These are phyloP conservation scores for Penicillium rolfsii DNA, from an alignment of 2,329 filamentous ascomycete genomes.

Conservation along the genomic window DNA sequence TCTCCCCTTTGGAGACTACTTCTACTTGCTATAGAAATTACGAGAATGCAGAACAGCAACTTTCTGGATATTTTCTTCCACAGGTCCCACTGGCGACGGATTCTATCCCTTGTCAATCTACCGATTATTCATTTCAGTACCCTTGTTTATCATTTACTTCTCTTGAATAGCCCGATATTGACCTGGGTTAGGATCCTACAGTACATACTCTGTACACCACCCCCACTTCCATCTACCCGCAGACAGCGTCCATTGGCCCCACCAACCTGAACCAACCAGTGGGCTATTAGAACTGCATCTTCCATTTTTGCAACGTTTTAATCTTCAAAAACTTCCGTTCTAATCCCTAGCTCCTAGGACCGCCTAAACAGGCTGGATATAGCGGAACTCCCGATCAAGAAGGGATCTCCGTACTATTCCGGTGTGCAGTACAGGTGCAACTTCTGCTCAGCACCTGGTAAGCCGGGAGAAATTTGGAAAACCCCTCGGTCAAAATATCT, in stretches of 20 bases:
- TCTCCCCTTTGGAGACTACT: neutral
- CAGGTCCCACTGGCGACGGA: neutral
- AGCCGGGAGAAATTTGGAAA: neutral
- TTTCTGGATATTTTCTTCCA: neutral
- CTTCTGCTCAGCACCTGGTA: neutral
- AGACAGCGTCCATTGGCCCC: slow-evolving; percentile 20
- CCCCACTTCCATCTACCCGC: slow-evolving; percentile 11
- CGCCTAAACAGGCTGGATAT: neutral
- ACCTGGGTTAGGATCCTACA: neutral
- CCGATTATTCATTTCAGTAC: neutral
- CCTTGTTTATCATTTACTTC: neutral
- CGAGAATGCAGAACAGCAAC: neutral
- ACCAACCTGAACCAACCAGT: slow-evolving; percentile 1
- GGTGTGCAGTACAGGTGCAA: slow-evolving; percentile 14
- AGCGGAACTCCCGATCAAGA: neutral
- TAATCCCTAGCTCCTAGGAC: neutral
- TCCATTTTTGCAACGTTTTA: slow-evolving; percentile 18
- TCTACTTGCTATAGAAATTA: neutral
- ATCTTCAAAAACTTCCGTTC: neutral
- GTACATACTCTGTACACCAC: neutral
- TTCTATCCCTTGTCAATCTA: neutral
- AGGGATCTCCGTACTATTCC: slow-evolving; percentile 8
- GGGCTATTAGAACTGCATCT: slow-evolving; percentile 17
- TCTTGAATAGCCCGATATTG: neutral
- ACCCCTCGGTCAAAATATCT: neutral